phyloP scores from a whole-genome alignment of 1,284 basidiomycete species.

The Hemileia vastatrix region DNA sequence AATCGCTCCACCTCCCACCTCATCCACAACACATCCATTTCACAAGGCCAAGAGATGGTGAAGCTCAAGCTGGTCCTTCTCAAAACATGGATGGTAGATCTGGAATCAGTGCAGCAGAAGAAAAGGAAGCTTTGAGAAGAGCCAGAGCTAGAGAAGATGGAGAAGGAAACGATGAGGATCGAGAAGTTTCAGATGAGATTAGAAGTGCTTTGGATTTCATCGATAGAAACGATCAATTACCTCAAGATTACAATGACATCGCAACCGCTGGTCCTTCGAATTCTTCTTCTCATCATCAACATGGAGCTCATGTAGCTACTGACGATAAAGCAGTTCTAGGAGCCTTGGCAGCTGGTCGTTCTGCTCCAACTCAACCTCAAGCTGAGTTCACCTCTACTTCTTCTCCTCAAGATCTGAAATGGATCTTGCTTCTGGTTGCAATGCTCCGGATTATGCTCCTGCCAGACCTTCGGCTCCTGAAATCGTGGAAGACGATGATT shows the following conservation, averaged over 20 bases:
- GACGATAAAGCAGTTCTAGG: constrained; percentile 34
- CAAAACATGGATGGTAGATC: background rate
- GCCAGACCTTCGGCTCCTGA: constrained; percentile 28
- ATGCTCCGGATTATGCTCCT: constrained; percentile 1
- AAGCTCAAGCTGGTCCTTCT: background rate
- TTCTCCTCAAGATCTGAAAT: background rate
- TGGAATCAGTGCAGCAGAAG: background rate
- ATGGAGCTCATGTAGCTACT: constrained; percentile 31
- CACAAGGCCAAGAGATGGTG: background rate
- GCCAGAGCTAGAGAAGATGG: background rate
- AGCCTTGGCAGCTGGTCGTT: constrained; percentile 29
- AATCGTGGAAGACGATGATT: background rate
- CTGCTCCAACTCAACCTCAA: constrained; percentile 21
- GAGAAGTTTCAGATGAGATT: background rate
- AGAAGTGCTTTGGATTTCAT: background rate
- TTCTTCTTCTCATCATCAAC: background rate
- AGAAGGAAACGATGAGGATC: background rate
- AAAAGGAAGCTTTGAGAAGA: background rate
- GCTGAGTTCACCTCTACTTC: background rate
- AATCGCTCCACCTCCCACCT: background rate
- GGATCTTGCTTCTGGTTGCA: background rate
- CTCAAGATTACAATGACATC: background rate
- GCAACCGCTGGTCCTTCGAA: too few relatives aligned
- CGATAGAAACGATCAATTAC: background rate
- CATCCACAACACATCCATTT: background rate